A percentile compares a stretch with the other conserved stretches of the same genome.
These are phyloP conservation scores for Eurotiales sp. DNA, from an alignment of 2,329 filamentous ascomycete species.

Conservation along the genomic window DNA sequence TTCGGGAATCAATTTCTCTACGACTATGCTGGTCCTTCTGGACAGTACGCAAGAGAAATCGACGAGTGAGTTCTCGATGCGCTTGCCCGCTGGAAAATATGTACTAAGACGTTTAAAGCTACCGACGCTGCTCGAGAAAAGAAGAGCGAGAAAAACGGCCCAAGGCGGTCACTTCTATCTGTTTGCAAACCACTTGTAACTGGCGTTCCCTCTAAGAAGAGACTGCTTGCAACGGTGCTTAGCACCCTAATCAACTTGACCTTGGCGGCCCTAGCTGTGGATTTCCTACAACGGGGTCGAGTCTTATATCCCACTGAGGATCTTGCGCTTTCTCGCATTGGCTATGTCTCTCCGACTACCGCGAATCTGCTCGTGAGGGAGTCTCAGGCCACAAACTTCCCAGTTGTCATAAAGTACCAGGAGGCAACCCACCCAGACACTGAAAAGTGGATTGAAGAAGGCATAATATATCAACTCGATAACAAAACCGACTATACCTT, in stretches of 20 bases:
- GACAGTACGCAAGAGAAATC: constrained; percentile 11
- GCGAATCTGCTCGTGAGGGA: constrained; percentile 83
- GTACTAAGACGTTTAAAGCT: constrained; percentile 1
- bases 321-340: constrained; percentile 79
- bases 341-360: constrained; percentile 75
- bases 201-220: constrained; percentile 72
- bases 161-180: constrained; percentile 20
- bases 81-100: background rate
- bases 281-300: constrained; percentile 72
- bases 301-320: constrained; percentile 67
- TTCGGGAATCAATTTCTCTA: constrained; percentile 44
- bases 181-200: constrained; percentile 65
- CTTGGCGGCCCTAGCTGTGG: constrained; percentile 66
- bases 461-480: constrained; percentile 61
- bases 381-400: constrained; percentile 69
- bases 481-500: constrained; percentile 81
- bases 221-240: constrained; percentile 59
- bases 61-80: constrained; percentile 3
- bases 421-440: constrained; percentile 30
- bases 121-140: background rate
- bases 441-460: constrained; percentile 61
- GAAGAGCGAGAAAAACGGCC: constrained; percentile 5
- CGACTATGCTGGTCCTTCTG: constrained; percentile 26
- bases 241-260: constrained; percentile 70
- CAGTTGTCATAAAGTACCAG: constrained; percentile 65